phyloP scores from a whole-genome alignment of 2,329 filamentous ascomycete genomes.

The Fusarium sp. region DNA sequence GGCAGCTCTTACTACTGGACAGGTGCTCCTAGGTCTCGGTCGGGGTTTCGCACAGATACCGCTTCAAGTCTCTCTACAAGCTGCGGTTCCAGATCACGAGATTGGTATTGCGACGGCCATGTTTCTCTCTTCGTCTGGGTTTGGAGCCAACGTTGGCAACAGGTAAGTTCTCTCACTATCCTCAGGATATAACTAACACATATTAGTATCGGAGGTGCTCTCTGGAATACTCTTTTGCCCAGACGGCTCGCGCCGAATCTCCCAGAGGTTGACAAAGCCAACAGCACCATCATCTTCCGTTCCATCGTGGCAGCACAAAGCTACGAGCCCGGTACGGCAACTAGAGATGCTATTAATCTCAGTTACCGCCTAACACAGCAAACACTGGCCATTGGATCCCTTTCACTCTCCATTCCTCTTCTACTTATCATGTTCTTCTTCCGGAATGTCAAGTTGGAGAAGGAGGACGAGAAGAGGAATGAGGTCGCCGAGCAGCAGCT shows the following conservation, averaged over 20 bases:
- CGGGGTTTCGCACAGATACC: conserved; percentile 25
- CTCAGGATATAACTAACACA: neutral
- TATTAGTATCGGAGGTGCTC: conserved; percentile 29
- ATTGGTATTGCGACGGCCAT: conserved; percentile 29
- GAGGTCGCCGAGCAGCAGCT: conserved; percentile 29
- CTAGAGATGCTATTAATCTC: conserved; percentile 8
- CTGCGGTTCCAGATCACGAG: conserved; percentile 24
- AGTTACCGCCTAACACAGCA: conserved; percentile 31
- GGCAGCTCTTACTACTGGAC: conserved; percentile 25
- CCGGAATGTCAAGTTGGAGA: conserved; percentile 23
- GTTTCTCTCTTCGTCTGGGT: conserved; percentile 24
- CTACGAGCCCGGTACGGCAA: conserved; percentile 14
- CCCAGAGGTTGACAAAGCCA: neutral
- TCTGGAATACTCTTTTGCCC: conserved; percentile 32
- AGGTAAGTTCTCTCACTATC: neutral
- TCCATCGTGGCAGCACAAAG: conserved; percentile 25
- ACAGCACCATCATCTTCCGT: conserved; percentile 23
- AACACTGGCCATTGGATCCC: conserved; percentile 28
- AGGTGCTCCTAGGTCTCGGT: conserved; percentile 28
- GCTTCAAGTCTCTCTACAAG: conserved; percentile 20
- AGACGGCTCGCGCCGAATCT: conserved; percentile 8
- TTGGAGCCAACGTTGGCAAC: conserved; percentile 32
- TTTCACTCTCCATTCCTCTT: conserved; percentile 12
- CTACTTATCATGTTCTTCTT: conserved; percentile 15
- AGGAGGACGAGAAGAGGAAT: conserved; percentile 28